Evolutionary conservation across 371 early-diverging fungal genomes (phyloP).

Genomic region (Circinella umbellata): DNA sequence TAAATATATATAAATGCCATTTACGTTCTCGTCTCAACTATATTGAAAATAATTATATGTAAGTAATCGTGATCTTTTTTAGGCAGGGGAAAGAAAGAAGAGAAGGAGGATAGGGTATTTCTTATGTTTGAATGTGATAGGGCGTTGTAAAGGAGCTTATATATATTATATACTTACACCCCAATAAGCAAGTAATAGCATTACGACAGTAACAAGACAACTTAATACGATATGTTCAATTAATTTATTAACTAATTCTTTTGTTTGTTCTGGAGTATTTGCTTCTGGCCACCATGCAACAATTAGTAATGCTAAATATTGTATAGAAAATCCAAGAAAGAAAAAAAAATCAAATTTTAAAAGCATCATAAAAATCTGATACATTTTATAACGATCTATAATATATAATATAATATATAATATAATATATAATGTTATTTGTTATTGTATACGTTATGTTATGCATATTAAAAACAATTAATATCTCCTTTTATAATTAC

Average conservation of each 20-base stretch:
- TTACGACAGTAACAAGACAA: slow-evolving; percentile 70
- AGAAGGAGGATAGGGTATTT: neutral
- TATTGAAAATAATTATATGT: neutral
- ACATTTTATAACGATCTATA: slow-evolving; percentile 78
- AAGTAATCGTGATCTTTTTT: neutral
- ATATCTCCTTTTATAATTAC: neutral
- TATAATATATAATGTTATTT: too few species aligned
- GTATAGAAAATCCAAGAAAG: slow-evolving; percentile 84
- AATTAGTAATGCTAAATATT: slow-evolving; percentile 80
- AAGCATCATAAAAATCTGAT: slow-evolving; percentile 87
- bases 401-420: neutral
- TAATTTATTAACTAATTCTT: slow-evolving; percentile 35
- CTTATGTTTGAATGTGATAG: neutral
- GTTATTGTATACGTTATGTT: too few species aligned
- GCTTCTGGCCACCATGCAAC: slow-evolving; percentile 54
- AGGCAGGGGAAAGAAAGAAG: too few species aligned
- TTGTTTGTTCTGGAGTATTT: slow-evolving; percentile 61
- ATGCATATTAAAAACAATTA: too few species aligned
- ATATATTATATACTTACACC: slow-evolving; percentile 52
- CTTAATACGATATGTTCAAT: slow-evolving; percentile 77
- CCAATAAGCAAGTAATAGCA: slow-evolving; percentile 77
- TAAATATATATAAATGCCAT: slow-evolving; percentile 58
- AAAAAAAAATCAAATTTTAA: slow-evolving; percentile 91
- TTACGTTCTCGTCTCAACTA: slow-evolving; percentile 57
- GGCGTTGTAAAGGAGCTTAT: neutral